These are phyloP conservation scores for Fusarium buxicola DNA, from an alignment of 2,329 filamentous ascomycete species.

Conservation along the genomic window DNA sequence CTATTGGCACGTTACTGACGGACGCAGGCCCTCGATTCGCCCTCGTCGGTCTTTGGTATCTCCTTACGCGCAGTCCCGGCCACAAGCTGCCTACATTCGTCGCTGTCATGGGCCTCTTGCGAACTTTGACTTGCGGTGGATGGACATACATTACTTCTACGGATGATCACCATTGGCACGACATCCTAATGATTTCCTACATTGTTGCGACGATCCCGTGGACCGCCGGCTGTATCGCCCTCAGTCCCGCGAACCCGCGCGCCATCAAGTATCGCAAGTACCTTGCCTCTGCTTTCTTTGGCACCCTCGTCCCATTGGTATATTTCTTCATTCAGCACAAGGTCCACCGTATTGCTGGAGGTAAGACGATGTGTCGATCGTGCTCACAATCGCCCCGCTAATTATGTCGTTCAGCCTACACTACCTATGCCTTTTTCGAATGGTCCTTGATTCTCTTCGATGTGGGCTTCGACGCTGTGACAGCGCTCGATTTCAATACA, in stretches of 20 bases:
- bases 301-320: constrained; percentile 86
- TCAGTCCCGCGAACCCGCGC: constrained; percentile 85
- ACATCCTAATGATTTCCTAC: constrained; percentile 99
- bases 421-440: constrained; percentile 97
- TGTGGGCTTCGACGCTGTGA: constrained; percentile 95
- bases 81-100: constrained; percentile 84
- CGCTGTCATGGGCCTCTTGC: constrained; percentile 81
- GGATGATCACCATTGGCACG: constrained; percentile 98
- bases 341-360: constrained; percentile 91
- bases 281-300: constrained; percentile 86
- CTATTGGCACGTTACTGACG: constrained; percentile 29
- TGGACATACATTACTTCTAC: constrained; percentile 99
- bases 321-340: constrained; percentile 99
- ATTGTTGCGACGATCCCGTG: constrained; percentile 93
- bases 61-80: constrained; percentile 82
- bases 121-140: constrained; percentile 93
- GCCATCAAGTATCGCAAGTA: constrained; percentile 92
- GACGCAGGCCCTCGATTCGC: constrained; percentile 84
- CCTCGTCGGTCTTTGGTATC: constrained; percentile 91
- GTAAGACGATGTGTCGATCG: constrained; percentile 62
- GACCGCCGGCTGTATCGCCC: constrained; percentile 88
- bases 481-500: constrained; percentile 87
- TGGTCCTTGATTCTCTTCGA: constrained; percentile 96
- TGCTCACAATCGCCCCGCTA: constrained; percentile 22
- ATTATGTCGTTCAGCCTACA: constrained; percentile 76